Conservation (phyloP, 176 grass and related monocot genomes). For the Zea luxurians region DNA sequence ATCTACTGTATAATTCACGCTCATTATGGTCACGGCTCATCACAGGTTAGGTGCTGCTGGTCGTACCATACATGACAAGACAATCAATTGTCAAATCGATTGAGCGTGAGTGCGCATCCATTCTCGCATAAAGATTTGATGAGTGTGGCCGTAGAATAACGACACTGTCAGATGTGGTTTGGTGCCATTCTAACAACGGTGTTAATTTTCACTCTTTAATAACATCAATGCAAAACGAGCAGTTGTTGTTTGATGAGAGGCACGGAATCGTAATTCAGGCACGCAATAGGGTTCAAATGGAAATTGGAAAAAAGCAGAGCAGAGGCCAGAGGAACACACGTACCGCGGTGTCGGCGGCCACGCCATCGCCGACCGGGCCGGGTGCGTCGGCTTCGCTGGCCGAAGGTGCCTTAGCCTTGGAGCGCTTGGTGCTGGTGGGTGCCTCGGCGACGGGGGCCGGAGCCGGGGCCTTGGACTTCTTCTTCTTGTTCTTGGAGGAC, state of each 20-base stretch:
- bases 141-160: not conserved
- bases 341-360: conserved; percentile 47
- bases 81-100: not conserved
- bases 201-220: not conserved
- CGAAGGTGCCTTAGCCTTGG: conserved; percentile 41
- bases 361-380: conserved; percentile 28
- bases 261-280: too few relatives aligned
- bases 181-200: not conserved
- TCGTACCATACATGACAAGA: not conserved
- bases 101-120: not conserved
- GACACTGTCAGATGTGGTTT: not conserved
- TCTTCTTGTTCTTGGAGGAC: conserved; percentile 51
- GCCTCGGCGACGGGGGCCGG: conserved; percentile 45
- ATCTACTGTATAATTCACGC: conserved; percentile 23
- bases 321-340: not conserved
- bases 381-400: conserved; percentile 32
- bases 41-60: not conserved
- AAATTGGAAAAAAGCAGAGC: too few relatives aligned
- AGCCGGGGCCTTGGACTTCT: conserved; percentile 50
- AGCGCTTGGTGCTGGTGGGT: conserved; percentile 21
- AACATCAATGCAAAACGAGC: not conserved
- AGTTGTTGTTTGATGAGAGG: too few relatives aligned
- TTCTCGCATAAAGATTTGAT: not conserved
- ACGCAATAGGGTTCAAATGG: not conserved
- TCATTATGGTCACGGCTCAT: not conserved